These are phyloP conservation scores for Lodderomyces orthopsilosis DNA, from an alignment of 1,139 yeast genomes.

Conservation along the genomic window DNA sequence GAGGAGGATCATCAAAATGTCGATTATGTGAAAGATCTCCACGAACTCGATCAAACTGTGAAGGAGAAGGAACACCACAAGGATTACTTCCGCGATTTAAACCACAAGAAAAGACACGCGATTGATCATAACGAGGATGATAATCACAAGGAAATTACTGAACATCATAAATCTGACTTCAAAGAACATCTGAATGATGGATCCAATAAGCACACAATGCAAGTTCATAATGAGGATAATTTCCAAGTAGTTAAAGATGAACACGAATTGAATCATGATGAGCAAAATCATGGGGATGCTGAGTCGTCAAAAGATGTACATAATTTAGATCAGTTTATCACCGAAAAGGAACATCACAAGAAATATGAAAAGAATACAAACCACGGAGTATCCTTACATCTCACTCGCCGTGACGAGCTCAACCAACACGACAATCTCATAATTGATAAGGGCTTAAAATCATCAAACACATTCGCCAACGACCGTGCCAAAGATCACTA, in stretches of 20 bases:
- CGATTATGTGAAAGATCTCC: background rate
- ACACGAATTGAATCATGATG: background rate
- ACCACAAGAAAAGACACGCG: slow-evolving; percentile 4
- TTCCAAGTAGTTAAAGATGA: background rate
- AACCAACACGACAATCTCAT: background rate
- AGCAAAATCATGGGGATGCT: background rate
- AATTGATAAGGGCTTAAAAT: background rate
- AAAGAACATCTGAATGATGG: background rate
- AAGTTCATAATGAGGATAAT: background rate
- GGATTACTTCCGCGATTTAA: background rate
- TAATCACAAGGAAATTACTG: background rate
- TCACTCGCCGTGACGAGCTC: background rate
- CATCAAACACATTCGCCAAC: background rate
- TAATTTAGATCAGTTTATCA: background rate
- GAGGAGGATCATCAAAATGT: background rate
- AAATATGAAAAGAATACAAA: background rate
- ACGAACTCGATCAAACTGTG: background rate
- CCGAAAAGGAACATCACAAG: slow-evolving; percentile 2
- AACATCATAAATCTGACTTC: slow-evolving; percentile 2
- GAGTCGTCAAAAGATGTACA: background rate
- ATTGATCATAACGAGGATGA: slow-evolving; percentile 1
- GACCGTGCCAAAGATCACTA: slow-evolving; percentile 2
- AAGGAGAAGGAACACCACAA: slow-evolving; percentile 1
- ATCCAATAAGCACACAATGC: background rate
- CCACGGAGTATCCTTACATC: background rate